Percentiles rank a stretch among this genome's conserved stretches.
These are phyloP conservation scores for Monosporozyma unispora DNA, from an alignment of 805 yeast species.

Conservation along the genomic window DNA sequence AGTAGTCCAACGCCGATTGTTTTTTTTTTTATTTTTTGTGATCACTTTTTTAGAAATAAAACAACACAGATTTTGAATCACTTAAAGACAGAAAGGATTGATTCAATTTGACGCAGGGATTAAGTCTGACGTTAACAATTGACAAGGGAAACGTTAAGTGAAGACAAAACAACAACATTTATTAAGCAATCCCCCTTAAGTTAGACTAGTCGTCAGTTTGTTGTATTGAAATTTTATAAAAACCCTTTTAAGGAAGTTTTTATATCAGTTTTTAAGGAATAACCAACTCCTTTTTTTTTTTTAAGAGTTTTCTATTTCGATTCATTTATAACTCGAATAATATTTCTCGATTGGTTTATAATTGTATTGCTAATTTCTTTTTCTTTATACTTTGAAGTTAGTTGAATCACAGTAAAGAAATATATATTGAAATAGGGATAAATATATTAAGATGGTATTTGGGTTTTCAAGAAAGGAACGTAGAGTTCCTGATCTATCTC, in stretches of 20 bases:
- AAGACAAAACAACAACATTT: not conserved
- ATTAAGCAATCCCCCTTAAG: no score
- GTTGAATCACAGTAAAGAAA: not conserved
- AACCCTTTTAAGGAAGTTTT: not conserved
- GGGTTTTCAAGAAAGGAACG: slow-evolving; percentile 21
- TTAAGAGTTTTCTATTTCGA: not conserved
- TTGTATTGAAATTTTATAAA: not conserved
- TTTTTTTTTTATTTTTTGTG: no score
- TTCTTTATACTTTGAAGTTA: no score
- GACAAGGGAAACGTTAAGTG: not conserved
- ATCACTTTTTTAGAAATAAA: no score
- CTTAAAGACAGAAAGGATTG: not conserved
- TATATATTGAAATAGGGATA: not conserved
- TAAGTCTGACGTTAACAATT: not conserved
- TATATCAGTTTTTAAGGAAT: not conserved
- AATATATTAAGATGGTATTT: slow-evolving; percentile 13
- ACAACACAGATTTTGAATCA: not conserved
- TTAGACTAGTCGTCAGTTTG: no score
- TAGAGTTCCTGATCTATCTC: slow-evolving; percentile 32
- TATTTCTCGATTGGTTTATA: slow-evolving; percentile 69
- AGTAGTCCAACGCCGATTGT: no score
- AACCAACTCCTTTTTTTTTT: not conserved
- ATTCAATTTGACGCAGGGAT: not conserved
- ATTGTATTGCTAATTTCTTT: slow-evolving; percentile 61
- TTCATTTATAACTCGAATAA: not conserved